Conservation (phyloP, 352 stramenopile genomes). For the Phytophthora pisi region DNA sequence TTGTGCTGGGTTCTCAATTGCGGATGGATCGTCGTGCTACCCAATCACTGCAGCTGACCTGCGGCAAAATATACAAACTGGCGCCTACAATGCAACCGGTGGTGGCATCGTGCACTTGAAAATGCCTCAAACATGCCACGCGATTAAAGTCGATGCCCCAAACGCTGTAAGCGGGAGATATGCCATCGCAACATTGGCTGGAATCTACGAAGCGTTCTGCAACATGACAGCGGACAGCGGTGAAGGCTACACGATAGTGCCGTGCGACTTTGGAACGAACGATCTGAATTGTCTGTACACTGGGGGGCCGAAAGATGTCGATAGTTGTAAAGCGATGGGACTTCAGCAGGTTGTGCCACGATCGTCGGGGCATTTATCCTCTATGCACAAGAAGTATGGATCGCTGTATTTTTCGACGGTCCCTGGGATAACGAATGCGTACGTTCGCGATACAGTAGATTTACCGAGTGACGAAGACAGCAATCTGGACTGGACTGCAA, state of each 20-base stretch:
- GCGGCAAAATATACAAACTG: slow-evolving; percentile 41
- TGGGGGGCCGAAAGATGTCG: slow-evolving; percentile 41
- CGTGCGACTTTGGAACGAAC: slow-evolving; percentile 45
- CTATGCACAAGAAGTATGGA: slow-evolving; percentile 51
- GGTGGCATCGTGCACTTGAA: slow-evolving; percentile 51
- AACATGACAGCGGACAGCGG: slow-evolving; percentile 57
- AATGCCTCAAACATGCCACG: slow-evolving; percentile 53
- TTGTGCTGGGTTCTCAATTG: slow-evolving; percentile 51
- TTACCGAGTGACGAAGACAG: slow-evolving; percentile 53
- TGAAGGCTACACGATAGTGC: slow-evolving; percentile 62
- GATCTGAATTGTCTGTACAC: slow-evolving; percentile 40
- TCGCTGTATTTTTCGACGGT: slow-evolving; percentile 59
- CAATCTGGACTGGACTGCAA: slow-evolving; percentile 48
- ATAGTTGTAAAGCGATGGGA: slow-evolving; percentile 61
- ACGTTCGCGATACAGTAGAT: slow-evolving; percentile 38
- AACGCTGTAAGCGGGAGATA: slow-evolving; percentile 43
- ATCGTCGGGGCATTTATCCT: slow-evolving; percentile 49
- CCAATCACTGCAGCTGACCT: slow-evolving; percentile 41
- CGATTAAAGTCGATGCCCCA: slow-evolving; percentile 49
- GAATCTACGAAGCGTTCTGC: slow-evolving; percentile 53
- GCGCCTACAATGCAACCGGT: slow-evolving; percentile 37
- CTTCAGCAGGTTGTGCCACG: slow-evolving; percentile 57
- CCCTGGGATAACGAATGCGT: slow-evolving; percentile 54
- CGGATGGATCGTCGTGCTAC: slow-evolving; percentile 51
- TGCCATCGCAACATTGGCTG: slow-evolving; percentile 48